Evolutionary conservation across 1,284 basidiomycete genomes (phyloP).

Genomic region (Mycena sp.): DNA sequence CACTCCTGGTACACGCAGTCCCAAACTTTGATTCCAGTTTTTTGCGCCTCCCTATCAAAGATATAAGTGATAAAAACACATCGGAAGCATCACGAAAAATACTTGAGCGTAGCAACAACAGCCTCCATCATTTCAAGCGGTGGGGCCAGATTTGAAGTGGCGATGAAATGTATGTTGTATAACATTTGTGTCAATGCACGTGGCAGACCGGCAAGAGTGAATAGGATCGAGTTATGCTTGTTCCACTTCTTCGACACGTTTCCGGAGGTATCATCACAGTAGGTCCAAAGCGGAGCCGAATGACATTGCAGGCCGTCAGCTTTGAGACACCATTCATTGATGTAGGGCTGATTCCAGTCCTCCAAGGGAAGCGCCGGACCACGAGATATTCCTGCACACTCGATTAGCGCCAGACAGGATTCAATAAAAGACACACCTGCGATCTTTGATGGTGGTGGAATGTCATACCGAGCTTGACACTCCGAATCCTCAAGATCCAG

Average conservation of each 20-base stretch:
- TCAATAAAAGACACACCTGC: background rate
- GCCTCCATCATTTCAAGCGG: slow-evolving; percentile 40
- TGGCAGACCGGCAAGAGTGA: slow-evolving; percentile 43
- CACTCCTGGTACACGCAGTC: slow-evolving; percentile 27
- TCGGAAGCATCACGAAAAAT: background rate
- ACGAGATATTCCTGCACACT: background rate
- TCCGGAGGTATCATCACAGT: slow-evolving; percentile 49
- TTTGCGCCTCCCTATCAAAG: slow-evolving; percentile 25
- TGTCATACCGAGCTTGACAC: background rate
- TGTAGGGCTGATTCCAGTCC: background rate
- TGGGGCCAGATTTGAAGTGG: slow-evolving; percentile 38
- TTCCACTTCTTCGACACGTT: slow-evolving; percentile 51
- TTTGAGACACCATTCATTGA: slow-evolving; percentile 31
- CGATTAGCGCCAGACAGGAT: background rate
- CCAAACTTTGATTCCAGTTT: slow-evolving; percentile 32
- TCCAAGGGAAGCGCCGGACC: background rate
- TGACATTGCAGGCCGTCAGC: slow-evolving; percentile 30
- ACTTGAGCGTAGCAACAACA: slow-evolving; percentile 32
- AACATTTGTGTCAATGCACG: slow-evolving; percentile 32
- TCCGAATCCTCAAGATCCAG: background rate
- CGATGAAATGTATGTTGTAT: slow-evolving; percentile 42
- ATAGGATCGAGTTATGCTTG: slow-evolving; percentile 46
- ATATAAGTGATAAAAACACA: background rate
- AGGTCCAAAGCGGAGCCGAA: slow-evolving; percentile 40
- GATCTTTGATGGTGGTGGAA: slow-evolving; percentile 1